Percentiles rank a stretch among this genome's conserved stretches.
Evolutionary conservation across 1,284 basidiomycete genomes (phyloP).

Genomic region (Trichosporon sp.): DNA sequence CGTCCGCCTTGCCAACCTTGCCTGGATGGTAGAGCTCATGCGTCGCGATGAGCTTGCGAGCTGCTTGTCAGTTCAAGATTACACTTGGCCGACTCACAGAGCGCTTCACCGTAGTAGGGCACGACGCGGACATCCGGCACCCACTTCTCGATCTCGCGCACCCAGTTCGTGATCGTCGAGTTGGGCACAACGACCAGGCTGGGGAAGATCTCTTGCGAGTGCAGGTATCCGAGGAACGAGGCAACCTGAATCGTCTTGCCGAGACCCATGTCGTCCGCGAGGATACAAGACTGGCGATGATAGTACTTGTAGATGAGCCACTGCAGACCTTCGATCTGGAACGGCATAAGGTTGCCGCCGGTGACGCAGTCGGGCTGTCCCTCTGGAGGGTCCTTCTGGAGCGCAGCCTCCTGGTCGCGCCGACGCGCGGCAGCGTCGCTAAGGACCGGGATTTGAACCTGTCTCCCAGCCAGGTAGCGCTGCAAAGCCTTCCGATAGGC

Average conservation of each 20-base stretch:
- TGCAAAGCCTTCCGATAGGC: conserved; percentile 69
- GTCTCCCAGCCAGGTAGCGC: conserved; percentile 67
- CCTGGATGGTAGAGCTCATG: conserved; percentile 75
- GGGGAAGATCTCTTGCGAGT: conserved; percentile 66
- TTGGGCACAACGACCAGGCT: conserved; percentile 91
- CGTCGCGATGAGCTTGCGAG: conserved; percentile 75
- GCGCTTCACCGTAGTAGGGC: conserved; percentile 63
- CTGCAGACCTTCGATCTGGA: conserved; percentile 87
- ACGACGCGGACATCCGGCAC: conserved; percentile 63
- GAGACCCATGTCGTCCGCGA: conserved; percentile 98
- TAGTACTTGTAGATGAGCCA: conserved; percentile 91
- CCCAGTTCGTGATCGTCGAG: conserved; percentile 61
- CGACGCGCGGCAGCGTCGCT: conserved; percentile 39
- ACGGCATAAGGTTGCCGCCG: conserved; percentile 69
- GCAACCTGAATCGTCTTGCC: conserved; percentile 76
- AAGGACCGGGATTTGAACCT: conserved; percentile 65
- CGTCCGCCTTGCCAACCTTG: conserved; percentile 44
- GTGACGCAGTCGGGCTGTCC: conserved; percentile 58
- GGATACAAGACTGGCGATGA: conserved; percentile 81
- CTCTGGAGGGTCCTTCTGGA: conserved; percentile 44
- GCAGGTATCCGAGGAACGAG: conserved; percentile 79
- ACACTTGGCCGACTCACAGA: conserved; percentile 36
- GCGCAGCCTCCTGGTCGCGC: conserved; percentile 46
- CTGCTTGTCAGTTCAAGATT: conserved; percentile 52
- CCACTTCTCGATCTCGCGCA: conserved; percentile 87